These are phyloP conservation scores for Hymenoscyphus linearis DNA, from an alignment of 2,329 filamentous ascomycete genomes.

Conservation along the genomic window DNA sequence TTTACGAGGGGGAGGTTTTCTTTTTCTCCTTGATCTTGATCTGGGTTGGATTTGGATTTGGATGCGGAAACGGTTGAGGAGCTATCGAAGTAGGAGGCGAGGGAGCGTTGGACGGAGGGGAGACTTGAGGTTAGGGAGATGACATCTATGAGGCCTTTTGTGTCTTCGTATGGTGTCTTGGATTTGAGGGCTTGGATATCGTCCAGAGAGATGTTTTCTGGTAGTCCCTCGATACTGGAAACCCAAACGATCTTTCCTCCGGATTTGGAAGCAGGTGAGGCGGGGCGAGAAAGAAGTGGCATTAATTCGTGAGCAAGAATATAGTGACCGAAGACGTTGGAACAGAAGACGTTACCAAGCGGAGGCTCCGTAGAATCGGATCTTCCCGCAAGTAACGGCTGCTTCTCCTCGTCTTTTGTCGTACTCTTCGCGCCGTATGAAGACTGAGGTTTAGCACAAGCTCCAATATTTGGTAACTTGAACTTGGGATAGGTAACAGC, in stretches of 20 bases:
- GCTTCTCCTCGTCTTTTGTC: conserved; percentile 23
- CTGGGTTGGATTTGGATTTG: conserved; percentile 19
- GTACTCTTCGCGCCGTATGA: conserved; percentile 19
- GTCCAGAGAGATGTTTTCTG: conserved; percentile 47
- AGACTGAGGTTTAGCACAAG: conserved; percentile 47
- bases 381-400: conserved; percentile 21
- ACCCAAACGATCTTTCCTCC: conserved; percentile 69
- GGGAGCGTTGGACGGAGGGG: conserved; percentile 54
- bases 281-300: conserved; percentile 53
- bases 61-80: conserved; percentile 25
- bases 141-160: conserved; percentile 82
- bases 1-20: conserved; percentile 23
- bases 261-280: conserved; percentile 18
- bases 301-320: conserved; percentile 75
- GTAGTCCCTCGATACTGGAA: conserved; percentile 68
- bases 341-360: conserved; percentile 78
- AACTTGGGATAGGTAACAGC: conserved; percentile 71
- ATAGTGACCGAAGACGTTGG: conserved; percentile 95
- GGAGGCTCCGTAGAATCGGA: conserved; percentile 43
- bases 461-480: conserved; percentile 58
- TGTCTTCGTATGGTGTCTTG: conserved; percentile 68
- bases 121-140: conserved; percentile 69
- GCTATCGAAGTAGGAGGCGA: conserved; percentile 50
- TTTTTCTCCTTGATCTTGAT: conserved; percentile 9
- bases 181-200: conserved; percentile 73